phyloP scores from a whole-genome alignment of 129 eudicot species.

The Artemisia tridentata region DNA sequence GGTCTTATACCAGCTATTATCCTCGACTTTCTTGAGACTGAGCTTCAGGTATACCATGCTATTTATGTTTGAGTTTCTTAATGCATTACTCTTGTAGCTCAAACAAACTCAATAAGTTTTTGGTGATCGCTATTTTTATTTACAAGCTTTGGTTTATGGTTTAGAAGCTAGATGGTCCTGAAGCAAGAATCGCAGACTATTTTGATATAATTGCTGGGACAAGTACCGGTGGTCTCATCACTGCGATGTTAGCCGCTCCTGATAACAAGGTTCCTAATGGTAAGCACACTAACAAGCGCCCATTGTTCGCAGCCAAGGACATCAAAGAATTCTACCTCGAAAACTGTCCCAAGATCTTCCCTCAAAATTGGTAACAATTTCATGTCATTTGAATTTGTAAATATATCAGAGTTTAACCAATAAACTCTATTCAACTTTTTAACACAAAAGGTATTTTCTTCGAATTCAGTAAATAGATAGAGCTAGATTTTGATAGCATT shows the following conservation, averaged over 20 bases:
- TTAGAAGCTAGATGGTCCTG: constrained; percentile 6
- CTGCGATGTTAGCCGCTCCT: constrained; percentile 20
- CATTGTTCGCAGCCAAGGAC: constrained; percentile 17
- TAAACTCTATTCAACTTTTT: not conserved
- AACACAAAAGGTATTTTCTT: not conserved
- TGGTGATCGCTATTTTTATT: not conserved
- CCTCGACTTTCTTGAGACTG: constrained; percentile 31
- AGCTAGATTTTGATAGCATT: not conserved
- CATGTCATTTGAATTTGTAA: not conserved
- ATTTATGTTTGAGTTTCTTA: not conserved
- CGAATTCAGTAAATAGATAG: not conserved
- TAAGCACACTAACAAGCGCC: not conserved
- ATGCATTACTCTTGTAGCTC: not conserved
- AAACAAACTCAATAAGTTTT: not conserved
- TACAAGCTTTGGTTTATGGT: not conserved
- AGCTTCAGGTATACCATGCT: constrained; percentile 30
- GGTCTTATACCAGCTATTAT: constrained; percentile 41
- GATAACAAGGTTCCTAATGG: not conserved
- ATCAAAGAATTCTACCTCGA: constrained; percentile 16
- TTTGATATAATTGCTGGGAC: constrained; percentile 25
- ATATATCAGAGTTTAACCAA: not conserved
- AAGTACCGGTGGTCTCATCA: constrained; percentile 22
- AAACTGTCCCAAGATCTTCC: constrained; percentile 15
- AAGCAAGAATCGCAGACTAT: constrained; percentile 25
- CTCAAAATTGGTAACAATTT: constrained; percentile 18